Base-by-base conservation (phyloP, 441 rosid species). In the Pelargonium myrrhifolium region DNA sequence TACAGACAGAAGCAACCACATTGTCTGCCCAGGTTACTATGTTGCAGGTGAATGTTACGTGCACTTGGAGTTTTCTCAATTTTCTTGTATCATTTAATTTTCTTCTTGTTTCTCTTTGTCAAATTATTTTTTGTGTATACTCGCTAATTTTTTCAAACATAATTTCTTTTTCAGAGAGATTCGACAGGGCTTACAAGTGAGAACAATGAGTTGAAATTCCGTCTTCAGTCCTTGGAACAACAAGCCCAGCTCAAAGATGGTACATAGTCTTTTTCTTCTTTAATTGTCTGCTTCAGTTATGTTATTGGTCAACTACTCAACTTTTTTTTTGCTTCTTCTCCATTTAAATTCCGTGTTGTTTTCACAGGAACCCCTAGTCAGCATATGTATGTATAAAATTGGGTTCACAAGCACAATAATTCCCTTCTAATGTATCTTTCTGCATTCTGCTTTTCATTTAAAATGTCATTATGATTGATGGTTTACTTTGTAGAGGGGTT, bases 201-300 rank as follows among this genome's bases (percentile, higher is more conserved):
- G 83, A 94, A 94, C 81, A 91, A 87, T 65, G 97, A 94, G 79
- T 72, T 94, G 71, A 94, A 94, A 78, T 94, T 89, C 73, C 95
- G 99, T 47, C 97, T 93, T 68, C 96, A 91, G 80, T 92, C 99
- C 75, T 87, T 89, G 96, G 96, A 93, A 69, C 97, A 93, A 75
- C 99, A 93, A 69, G 99, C 92, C 14, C 87, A 87, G 64, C 97
- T 93, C 39, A 89, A 95, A 15, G 92, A 93, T 77, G 98, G 98
- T 93, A 90, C 39, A n/a, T n/a, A n/a, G n/a, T n/a, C n/a, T n/a
- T n/a, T n/a, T n/a, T n/a, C n/a, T n/a, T n/a, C n/a, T 56, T 0
- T 0, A 49, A 3, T 15, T 49, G 15, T 49, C 56, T 15, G 17
- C 5, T 20, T 51, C 21, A 15, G 7, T 51, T 51, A 51, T 51